Evolutionary conservation across 495 filamentous ascomycete genomes (phyloP).

Genomic region (Talaromyces wortmannii): DNA sequence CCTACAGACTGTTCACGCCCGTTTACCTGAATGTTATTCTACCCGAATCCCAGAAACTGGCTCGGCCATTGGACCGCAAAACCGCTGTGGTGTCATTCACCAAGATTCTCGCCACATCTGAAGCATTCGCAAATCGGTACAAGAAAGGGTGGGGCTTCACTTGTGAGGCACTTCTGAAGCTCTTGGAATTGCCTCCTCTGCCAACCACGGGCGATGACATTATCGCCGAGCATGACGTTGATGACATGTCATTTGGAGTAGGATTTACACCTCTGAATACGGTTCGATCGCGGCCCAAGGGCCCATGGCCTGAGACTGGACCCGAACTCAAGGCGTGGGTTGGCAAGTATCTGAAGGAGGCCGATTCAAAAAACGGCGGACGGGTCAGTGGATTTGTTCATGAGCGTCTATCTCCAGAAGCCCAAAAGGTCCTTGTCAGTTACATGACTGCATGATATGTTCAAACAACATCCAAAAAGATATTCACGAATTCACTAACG

Average conservation of each 20-base stretch:
- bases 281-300: constrained; percentile 58
- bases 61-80: constrained; percentile 83
- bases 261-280: constrained; percentile 90
- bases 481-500: background rate
- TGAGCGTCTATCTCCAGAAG: constrained; percentile 51
- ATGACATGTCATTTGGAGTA: constrained; percentile 89
- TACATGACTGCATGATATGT: constrained; percentile 41
- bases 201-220: constrained; percentile 66
- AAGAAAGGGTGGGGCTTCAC: constrained; percentile 88
- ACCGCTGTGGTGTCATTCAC: constrained; percentile 86
- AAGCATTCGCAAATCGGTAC: constrained; percentile 66
- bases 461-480: background rate
- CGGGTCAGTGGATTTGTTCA: constrained; percentile 49
- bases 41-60: constrained; percentile 80
- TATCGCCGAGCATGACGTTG: constrained; percentile 77
- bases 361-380: constrained; percentile 48
- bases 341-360: constrained; percentile 58
- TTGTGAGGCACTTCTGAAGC: constrained; percentile 75
- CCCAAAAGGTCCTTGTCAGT: constrained; percentile 42
- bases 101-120: constrained; percentile 78
- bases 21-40: constrained; percentile 83
- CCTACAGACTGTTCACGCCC: constrained; percentile 62
- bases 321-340: constrained; percentile 77
- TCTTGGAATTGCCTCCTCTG: constrained; percentile 79
- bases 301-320: constrained; percentile 75